These are phyloP conservation scores for Pelargonium fulgidum DNA, from an alignment of 441 rosid species.

Conservation along the genomic window DNA sequence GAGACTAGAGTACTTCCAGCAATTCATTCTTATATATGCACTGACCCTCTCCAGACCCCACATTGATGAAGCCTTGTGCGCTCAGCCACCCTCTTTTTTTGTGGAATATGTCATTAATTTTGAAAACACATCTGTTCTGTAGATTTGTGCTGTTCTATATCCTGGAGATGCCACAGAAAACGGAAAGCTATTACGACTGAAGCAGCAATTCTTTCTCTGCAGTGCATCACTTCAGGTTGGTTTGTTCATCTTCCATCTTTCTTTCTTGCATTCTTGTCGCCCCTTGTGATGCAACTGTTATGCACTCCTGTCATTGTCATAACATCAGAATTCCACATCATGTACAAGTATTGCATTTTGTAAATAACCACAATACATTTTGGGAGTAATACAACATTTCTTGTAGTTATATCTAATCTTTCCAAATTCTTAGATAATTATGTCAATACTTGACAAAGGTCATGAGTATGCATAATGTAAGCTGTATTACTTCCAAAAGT, in stretches of 20 bases:
- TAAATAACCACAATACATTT: not conserved
- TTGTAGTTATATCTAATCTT: not conserved
- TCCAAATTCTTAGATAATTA: not conserved
- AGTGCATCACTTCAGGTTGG: constrained; percentile 98
- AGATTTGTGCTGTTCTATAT: constrained; percentile 96
- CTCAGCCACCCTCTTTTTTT: not conserved
- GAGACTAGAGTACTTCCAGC: not conserved
- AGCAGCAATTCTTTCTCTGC: constrained; percentile 95
- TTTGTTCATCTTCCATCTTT: constrained; percentile 12
- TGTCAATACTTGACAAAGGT: not conserved
- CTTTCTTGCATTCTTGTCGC: not conserved
- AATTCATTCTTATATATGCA: not conserved
- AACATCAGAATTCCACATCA: not conserved
- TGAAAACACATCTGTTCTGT: constrained; percentile 18
- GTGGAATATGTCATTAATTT: constrained; percentile 10
- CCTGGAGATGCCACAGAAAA: constrained; percentile 97
- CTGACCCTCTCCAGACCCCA: not conserved
- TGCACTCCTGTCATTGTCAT: not conserved
- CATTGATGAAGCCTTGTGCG: not conserved
- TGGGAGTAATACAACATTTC: not conserved
- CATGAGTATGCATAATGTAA: not conserved
- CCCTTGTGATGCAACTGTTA: not conserved
- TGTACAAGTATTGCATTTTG: not conserved
- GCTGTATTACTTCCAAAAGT: not conserved
- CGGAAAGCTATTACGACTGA: constrained; percentile 91